phyloP scores from a whole-genome alignment of 805 yeast species.

The Kluyveromyces dobzhanskii region DNA sequence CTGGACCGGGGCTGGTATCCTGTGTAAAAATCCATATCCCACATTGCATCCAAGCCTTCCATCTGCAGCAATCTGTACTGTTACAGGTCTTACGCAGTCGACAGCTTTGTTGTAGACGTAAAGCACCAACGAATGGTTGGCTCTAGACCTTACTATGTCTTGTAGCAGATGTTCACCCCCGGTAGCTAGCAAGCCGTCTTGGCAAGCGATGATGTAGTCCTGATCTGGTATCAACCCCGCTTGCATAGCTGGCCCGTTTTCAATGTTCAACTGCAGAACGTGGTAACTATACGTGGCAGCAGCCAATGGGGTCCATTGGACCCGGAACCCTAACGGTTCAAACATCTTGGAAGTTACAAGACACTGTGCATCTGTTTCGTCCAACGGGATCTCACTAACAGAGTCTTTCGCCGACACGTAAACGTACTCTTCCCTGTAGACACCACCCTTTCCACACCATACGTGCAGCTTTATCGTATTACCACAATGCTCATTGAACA shows the following conservation, averaged over 20 bases:
- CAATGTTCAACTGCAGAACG: conserved; percentile 60
- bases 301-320: conserved; percentile 70
- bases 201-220: conserved; percentile 83
- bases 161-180: conserved; percentile 83
- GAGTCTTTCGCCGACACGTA: conserved; percentile 26
- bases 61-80: conserved; percentile 71
- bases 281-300: conserved; percentile 85
- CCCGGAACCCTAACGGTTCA: conserved; percentile 50
- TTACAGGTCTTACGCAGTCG: conserved; percentile 79
- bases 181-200: conserved; percentile 72
- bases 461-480: conserved; percentile 47
- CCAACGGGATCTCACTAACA: conserved; percentile 23
- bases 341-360: conserved; percentile 26
- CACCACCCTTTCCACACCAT: conserved; percentile 87
- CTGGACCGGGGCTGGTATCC: conserved; percentile 52
- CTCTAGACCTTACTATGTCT: conserved; percentile 49
- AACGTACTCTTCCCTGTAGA: conserved; percentile 34
- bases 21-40: conserved; percentile 84
- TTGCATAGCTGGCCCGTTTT: conserved; percentile 66
- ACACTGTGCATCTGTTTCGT: conserved; percentile 17
- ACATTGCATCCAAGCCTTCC: conserved; percentile 91
- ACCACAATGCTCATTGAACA: conserved; percentile 18
- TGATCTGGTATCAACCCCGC: conserved; percentile 80
- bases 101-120: conserved; percentile 85
- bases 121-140: conserved; percentile 39